Conservation (phyloP, 2,329 filamentous ascomycete species). For the Penicillium olsonii region DNA sequence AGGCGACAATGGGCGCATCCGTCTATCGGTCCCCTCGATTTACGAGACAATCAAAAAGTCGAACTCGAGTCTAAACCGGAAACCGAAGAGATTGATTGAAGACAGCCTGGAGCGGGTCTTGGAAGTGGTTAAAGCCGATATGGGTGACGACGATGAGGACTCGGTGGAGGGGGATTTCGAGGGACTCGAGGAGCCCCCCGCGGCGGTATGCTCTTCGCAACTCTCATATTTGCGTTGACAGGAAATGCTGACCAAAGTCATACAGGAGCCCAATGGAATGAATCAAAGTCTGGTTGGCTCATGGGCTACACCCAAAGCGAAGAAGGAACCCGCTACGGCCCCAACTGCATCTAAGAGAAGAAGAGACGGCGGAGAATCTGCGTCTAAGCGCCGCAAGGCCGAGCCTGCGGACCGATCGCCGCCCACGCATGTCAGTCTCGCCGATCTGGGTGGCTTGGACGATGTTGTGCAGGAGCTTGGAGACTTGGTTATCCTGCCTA, state of each 20-base stretch:
- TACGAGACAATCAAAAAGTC: slow-evolving; percentile 81
- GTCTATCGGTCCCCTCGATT: slow-evolving; percentile 61
- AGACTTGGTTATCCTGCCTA: slow-evolving; percentile 71
- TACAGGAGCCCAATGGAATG: slow-evolving; percentile 60
- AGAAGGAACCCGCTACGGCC: slow-evolving; percentile 33
- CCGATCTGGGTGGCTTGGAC: slow-evolving; percentile 76
- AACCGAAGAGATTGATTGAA: slow-evolving; percentile 78
- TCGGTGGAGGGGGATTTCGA: slow-evolving; percentile 54
- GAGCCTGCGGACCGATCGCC: slow-evolving; percentile 62
- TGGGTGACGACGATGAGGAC: slow-evolving; percentile 57
- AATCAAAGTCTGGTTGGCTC: slow-evolving; percentile 65
- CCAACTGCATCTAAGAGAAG: slow-evolving; percentile 53
- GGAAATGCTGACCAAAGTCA: neutral
- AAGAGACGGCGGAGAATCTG: slow-evolving; percentile 66
- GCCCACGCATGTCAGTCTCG: slow-evolving; percentile 66
- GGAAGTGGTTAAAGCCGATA: slow-evolving; percentile 67
- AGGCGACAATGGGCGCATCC: slow-evolving; percentile 50
- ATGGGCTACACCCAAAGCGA: slow-evolving; percentile 52
- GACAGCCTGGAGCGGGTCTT: slow-evolving; percentile 83
- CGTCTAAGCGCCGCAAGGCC: slow-evolving; percentile 64
- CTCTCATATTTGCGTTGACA: neutral
- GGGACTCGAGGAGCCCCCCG: slow-evolving; percentile 44
- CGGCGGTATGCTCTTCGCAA: slow-evolving; percentile 28
- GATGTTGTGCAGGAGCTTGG: slow-evolving; percentile 69
- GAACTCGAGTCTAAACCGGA: slow-evolving; percentile 81